These are phyloP conservation scores for Kuraishia borneana DNA, from an alignment of 805 yeast genomes.

Conservation along the genomic window DNA sequence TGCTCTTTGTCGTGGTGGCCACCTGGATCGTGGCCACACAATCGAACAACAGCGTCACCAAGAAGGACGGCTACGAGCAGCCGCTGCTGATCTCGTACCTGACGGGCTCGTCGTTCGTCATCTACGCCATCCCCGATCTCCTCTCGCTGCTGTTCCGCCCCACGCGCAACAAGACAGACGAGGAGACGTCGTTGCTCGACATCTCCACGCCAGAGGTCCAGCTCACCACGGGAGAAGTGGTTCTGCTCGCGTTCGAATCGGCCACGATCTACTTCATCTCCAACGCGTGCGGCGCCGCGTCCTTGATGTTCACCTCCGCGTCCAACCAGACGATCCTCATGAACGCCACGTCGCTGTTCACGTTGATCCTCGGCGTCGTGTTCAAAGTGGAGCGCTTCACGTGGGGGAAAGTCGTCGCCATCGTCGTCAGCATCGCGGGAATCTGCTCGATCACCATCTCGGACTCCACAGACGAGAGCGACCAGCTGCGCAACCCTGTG, in stretches of 20 bases:
- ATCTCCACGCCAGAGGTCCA: constrained; percentile 8
- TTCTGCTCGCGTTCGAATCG: constrained; percentile 24
- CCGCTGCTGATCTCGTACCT: constrained; percentile 35
- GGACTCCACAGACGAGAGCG: constrained; percentile 5
- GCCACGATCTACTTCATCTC: constrained; percentile 29
- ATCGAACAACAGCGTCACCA: constrained; percentile 34
- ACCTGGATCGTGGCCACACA: constrained; percentile 41
- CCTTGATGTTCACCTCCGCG: constrained; percentile 38
- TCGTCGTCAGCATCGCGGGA: constrained; percentile 32
- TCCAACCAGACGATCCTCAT: constrained; percentile 41
- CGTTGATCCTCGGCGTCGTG: constrained; percentile 30
- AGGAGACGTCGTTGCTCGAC: background rate
- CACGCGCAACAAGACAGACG: background rate
- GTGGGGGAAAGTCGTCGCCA: constrained; percentile 28
- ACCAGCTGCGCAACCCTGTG: constrained; percentile 16
- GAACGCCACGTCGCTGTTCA: constrained; percentile 39
- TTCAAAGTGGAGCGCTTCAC: constrained; percentile 31
- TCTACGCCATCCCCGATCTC: constrained; percentile 32
- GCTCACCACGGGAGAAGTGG: constrained; percentile 18
- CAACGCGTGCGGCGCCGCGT: constrained; percentile 27
- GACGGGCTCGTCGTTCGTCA: constrained; percentile 33
- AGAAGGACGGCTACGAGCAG: constrained; percentile 34
- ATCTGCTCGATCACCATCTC: constrained; percentile 32
- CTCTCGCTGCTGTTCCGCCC: constrained; percentile 4
- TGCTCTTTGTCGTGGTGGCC: constrained; percentile 27